Conservation (phyloP, 1,139 yeast genomes). For the Hansenula lynferdii region DNA sequence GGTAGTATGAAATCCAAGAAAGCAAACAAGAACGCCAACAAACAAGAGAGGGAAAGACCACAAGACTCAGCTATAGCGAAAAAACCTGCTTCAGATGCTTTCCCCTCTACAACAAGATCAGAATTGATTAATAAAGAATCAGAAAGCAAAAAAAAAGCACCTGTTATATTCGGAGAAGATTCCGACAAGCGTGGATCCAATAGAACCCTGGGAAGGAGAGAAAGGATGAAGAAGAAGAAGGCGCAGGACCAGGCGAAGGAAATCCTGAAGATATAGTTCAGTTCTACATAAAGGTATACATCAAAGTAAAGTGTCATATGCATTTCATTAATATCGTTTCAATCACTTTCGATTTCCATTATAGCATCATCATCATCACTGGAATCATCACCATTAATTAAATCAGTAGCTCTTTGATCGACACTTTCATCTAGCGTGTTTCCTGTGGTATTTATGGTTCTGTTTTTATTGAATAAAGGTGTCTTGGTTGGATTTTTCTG, state of each 20-base stretch:
- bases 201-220: no score
- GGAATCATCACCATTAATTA: conserved; percentile 48
- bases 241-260: no score
- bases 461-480: conserved; percentile 26
- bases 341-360: conserved; percentile 62
- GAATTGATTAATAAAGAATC: background rate
- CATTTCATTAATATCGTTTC: no score
- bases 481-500: conserved; percentile 11
- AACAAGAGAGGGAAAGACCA: background rate
- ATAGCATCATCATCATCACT: conserved; percentile 57
- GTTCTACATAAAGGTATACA: no score
- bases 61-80: no score
- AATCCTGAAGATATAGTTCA: no score
- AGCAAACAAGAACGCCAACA: background rate
- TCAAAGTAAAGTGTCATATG: no score
- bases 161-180: no score
- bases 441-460: conserved; percentile 9
- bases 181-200: no score
- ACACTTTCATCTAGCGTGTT: conserved; percentile 20
- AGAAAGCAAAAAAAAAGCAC: background rate
- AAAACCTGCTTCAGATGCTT: background rate
- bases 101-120: background rate
- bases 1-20: background rate
- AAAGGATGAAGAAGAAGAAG: no score
- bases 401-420: conserved; percentile 27